Evolutionary conservation across 164 flowering plant genomes (phyloP).

Genomic region (Buxus sempervirens): DNA sequence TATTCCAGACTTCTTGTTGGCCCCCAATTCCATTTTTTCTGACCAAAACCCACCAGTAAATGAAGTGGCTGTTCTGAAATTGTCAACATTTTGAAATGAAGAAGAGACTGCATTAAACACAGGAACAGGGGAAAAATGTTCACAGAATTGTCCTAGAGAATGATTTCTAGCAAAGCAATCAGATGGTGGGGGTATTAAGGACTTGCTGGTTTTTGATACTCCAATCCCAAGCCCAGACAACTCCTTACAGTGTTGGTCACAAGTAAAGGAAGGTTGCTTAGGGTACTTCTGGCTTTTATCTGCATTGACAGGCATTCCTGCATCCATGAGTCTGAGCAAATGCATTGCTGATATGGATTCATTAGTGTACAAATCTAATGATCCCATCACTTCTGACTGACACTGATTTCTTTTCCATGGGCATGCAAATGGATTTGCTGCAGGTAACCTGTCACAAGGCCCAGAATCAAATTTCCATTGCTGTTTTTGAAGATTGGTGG

Average conservation of each 20-base stretch:
- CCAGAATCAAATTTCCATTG: conserved; percentile 17
- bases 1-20: conserved; percentile 11
- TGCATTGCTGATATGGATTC: conserved; percentile 66
- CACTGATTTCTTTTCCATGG: conserved; percentile 22
- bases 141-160: conserved; percentile 13
- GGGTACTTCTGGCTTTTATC: conserved; percentile 18
- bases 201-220: conserved; percentile 11
- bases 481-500: conserved; percentile 22
- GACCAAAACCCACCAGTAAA: conserved; percentile 10
- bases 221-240: conserved; percentile 20
- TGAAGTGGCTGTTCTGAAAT: conserved; percentile 16
- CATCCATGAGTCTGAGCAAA: conserved; percentile 68
- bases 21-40: conserved; percentile 13
- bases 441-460: conserved; percentile 16
- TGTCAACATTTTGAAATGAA: conserved; percentile 21
- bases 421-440: conserved; percentile 19
- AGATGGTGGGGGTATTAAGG: conserved; percentile 22
- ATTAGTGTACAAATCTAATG: conserved; percentile 47
- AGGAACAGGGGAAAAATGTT: conserved; percentile 20
- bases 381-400: conserved; percentile 21
- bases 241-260: conserved; percentile 25
- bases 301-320: conserved; percentile 24
- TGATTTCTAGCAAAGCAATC: conserved; percentile 22
- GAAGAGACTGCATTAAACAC: conserved; percentile 19
- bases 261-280: conserved; percentile 26